Evolutionary conservation across 2,329 filamentous ascomycete genomes (phyloP), one percentile per base, ranked within the genome.

Genomic region (Pseudocercospora fijiensis): DNA sequence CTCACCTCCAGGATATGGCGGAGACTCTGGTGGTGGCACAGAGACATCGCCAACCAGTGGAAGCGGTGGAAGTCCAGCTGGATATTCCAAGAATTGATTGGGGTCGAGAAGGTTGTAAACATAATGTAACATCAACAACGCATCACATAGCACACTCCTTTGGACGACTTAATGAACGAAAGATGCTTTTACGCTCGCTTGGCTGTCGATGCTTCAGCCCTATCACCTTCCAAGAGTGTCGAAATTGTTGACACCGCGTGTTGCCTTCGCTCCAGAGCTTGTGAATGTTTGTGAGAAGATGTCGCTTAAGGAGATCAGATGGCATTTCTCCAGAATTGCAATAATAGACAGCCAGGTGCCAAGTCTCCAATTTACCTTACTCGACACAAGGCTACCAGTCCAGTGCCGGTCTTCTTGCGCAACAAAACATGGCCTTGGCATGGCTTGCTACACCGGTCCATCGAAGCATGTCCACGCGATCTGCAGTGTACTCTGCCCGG

Each of bases 71-170:
- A 28, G 49, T 2, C 22, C 49, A 27, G 22, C 22, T 16, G 49
- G 22, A 10, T 53, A 53, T 13, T 24, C 22, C 16, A 24, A 18
- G 45, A 13, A 22, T 26, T 53, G 49, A 53, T 27, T n/a, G 7
- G 16, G 26, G 8, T 28, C 26, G 16, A 53, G 6, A 18, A 6
- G 2, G 22, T 13, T 53, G 49, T 53, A 53, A 53, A 10, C 22
- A 53, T n/a, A 26, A 16, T 53, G 49, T 53, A 53, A n/a, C 22
- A 53, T 9, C 26, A 53, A 13, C 10, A 28, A 53, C 10, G 24
- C 8, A n/a, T n/a, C 49, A 53, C 26, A 53, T 53, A 49, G 45
- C 49, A 53, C 49, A 53, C 49, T 53, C 49, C 8, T 53, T 53
- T 53, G 24, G 26, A 53, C 26, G 49, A 53, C 26, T 30, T 53